Conservation (phyloP, 768 basidiomycete genomes). For the Leucosporidium scottii region DNA sequence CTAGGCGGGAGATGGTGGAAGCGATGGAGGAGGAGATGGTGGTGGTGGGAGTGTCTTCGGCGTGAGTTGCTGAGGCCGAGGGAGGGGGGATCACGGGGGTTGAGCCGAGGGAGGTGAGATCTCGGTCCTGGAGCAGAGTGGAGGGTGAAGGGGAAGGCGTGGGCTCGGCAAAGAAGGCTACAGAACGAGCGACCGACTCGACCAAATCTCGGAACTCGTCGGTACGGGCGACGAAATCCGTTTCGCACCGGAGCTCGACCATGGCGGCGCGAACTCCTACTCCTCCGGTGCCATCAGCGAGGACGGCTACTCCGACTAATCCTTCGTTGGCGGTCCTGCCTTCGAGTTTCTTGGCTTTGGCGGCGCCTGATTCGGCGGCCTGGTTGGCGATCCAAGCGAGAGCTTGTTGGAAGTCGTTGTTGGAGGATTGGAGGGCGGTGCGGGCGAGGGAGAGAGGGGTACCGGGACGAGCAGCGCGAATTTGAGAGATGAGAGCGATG, state of each 20-base stretch:
- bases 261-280: slow-evolving; percentile 67
- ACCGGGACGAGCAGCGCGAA: slow-evolving; percentile 63
- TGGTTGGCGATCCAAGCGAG: slow-evolving; percentile 75
- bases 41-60: neutral
- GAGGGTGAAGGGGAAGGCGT: slow-evolving; percentile 44
- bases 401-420: slow-evolving; percentile 67
- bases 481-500: slow-evolving; percentile 71
- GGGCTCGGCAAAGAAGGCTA: slow-evolving; percentile 52
- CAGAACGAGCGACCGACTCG: slow-evolving; percentile 72
- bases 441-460: slow-evolving; percentile 82
- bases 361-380: slow-evolving; percentile 59
- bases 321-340: slow-evolving; percentile 71
- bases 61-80: neutral
- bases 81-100: slow-evolving; percentile 31
- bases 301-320: slow-evolving; percentile 64
- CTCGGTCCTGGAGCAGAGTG: slow-evolving; percentile 9
- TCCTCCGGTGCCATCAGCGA: slow-evolving; percentile 55
- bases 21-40: slow-evolving; percentile 28
- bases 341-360: slow-evolving; percentile 75
- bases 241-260: slow-evolving; percentile 92
- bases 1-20: slow-evolving; percentile 31
- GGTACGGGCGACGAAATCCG: slow-evolving; percentile 88
- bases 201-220: slow-evolving; percentile 71
- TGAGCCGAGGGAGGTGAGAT: slow-evolving; percentile 30
- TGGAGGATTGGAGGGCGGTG: slow-evolving; percentile 68